Base-by-base conservation (phyloP, 2,329 filamentous ascomycete genomes). In the Fusarium sp. region DNA sequence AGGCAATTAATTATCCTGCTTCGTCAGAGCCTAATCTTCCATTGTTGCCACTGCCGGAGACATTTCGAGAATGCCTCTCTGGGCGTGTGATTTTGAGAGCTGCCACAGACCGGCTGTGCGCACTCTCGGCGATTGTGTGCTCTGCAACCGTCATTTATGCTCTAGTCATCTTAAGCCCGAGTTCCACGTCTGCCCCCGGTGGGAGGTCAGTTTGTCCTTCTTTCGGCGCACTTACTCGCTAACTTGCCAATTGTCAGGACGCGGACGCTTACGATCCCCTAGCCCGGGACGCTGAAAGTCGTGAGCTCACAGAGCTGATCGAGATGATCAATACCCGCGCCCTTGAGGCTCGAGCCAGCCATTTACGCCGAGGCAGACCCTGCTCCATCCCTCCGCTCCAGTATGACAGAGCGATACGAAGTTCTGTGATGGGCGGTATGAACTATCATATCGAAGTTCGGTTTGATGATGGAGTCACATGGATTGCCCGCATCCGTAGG, bases 381-480 rank as follows among this genome's bases (percentile, higher is more conserved):
- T 79, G 76, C 50, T 72, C 68, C n/a, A 67, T 75, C n/a, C 65
- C 71, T 11, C 67, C 71, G 21, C 70, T 78, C 31, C 60, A 69
- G n/a, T 76, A 79, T 70, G 71, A 78, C 50, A 67, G 63, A 64
- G 60, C 61, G 4, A 73, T 57, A 19, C 70, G 67, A 42, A 73
- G 64, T 33, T 74, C 75, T 6, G 71, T 79, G 0, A 80, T 81
- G 75, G 77, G 77, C 2, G 76, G 77, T 3, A 78, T 76, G 74
- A 80, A 81, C 58, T 81, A 76, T 61, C 76, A 81, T 56, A 60
- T 78, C 36, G 73, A 77, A 33, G 63, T 81, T 45, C 52, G 44
- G 7, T 82, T 82, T 55, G 72, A 78, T 6, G 78, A 81, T 61
- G 76, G 76, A 36, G 57, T 77, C 23, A 69, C 57, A 41, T 81